Conservation (phyloP, 2,329 filamentous ascomycete genomes). For the Pestalotiopsis sp. region DNA sequence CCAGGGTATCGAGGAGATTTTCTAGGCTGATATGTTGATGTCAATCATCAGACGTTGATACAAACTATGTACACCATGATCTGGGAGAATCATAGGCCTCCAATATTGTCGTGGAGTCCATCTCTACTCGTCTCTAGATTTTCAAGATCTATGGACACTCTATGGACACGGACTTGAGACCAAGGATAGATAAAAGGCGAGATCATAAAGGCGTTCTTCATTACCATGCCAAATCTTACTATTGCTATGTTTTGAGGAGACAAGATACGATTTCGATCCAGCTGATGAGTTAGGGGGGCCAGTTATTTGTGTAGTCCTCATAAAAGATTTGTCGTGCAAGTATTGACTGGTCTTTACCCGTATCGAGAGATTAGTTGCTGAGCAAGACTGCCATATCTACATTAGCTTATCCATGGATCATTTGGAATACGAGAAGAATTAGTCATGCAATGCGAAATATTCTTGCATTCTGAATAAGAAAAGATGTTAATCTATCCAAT, state of each 20-base stretch:
- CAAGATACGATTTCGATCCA: background rate
- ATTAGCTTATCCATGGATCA: background rate
- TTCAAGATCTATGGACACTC: background rate
- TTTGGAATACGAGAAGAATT: background rate
- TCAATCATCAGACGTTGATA: background rate
- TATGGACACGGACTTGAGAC: background rate
- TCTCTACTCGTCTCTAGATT: background rate
- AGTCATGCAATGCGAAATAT: background rate
- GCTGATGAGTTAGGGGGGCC: background rate
- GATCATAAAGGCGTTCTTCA: background rate
- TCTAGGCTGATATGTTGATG: background rate
- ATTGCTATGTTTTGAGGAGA: background rate
- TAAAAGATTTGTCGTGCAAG: background rate
- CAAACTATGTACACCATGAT: background rate
- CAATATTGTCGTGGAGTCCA: background rate
- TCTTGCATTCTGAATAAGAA: no score
- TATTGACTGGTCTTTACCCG: background rate
- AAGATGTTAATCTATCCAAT: no score
- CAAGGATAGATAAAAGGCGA: background rate
- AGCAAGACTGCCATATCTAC: background rate
- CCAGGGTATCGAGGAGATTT: slow-evolving; percentile 52
- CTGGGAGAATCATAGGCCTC: background rate
- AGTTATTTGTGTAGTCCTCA: background rate
- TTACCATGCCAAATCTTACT: background rate
- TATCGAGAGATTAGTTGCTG: background rate